Conservation (phyloP, 371 early-diverging fungal species). For the Cladochytrium tenue region DNA sequence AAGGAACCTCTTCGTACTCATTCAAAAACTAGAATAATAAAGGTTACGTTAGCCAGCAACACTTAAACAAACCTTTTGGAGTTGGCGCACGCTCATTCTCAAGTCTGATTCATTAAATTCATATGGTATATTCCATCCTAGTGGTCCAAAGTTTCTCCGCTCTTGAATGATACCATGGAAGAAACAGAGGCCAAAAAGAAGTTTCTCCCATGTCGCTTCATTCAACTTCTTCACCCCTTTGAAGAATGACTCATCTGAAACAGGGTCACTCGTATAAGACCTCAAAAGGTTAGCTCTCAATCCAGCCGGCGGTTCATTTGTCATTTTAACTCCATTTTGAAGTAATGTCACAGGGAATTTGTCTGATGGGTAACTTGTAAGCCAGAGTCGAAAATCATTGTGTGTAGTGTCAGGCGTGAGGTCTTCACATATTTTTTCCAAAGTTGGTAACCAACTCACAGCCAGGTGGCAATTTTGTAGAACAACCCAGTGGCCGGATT, state of each 20-base stretch:
- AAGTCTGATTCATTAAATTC: conserved; percentile 65
- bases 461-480: conserved; percentile 67
- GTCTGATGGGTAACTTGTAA: conserved; percentile 60
- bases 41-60: conserved; percentile 1
- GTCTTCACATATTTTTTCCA: conserved; percentile 65
- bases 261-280: conserved; percentile 56
- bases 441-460: conserved; percentile 54
- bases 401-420: conserved; percentile 53
- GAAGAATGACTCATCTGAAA: conserved; percentile 56
- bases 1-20: conserved; percentile 60
- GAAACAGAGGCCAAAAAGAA: conserved; percentile 60
- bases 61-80: conserved; percentile 45
- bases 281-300: conserved; percentile 53
- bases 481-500: conserved; percentile 58
- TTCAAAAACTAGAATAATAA: conserved; percentile 44
- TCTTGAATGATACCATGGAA: conserved; percentile 66
- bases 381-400: conserved; percentile 57
- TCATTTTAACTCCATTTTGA: conserved; percentile 67
- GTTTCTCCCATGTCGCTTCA: conserved; percentile 51
- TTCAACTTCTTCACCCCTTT: conserved; percentile 40
- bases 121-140: conserved; percentile 67
- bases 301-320: conserved; percentile 63
- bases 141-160: conserved; percentile 61
- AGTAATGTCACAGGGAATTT: conserved; percentile 59
- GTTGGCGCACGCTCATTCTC: conserved; percentile 53